A percentile compares a stretch with the other conserved stretches of the same genome.
These are phyloP conservation scores for Fomitopsis schrenkii DNA, from an alignment of 1,284 basidiomycete species.

Conservation along the genomic window DNA sequence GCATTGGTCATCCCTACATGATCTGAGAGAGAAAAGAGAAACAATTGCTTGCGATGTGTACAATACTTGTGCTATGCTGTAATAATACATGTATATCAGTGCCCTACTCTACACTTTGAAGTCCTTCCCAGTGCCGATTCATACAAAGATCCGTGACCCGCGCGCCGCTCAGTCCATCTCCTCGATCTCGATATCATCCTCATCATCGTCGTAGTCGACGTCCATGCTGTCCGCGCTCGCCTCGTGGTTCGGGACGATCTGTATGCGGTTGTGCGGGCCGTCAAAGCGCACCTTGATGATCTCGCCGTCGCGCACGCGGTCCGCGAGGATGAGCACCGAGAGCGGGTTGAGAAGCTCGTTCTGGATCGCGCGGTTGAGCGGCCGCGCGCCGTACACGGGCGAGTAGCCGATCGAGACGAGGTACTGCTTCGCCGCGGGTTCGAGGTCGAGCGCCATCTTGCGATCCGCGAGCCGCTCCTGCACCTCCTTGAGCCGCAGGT, in stretches of 20 bases:
- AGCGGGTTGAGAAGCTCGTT: conserved; percentile 92
- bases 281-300: conserved; percentile 78
- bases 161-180: conserved; percentile 63
- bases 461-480: conserved; percentile 69
- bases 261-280: conserved; percentile 76
- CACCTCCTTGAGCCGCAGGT: conserved; percentile 69
- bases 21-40: not conserved
- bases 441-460: conserved; percentile 79
- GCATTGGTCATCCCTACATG: not conserved
- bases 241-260: conserved; percentile 85
- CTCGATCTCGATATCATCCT: conserved; percentile 63
- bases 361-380: conserved; percentile 90
- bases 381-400: conserved; percentile 84
- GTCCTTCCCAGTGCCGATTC: not conserved
- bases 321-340: conserved; percentile 83
- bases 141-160: not conserved
- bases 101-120: not conserved
- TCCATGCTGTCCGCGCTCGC: conserved; percentile 58
- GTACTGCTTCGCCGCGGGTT: conserved; percentile 78
- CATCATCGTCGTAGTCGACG: conserved; percentile 45
- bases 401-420: conserved; percentile 86
- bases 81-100: not conserved
- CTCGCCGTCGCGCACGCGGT: conserved; percentile 82
- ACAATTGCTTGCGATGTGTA: not conserved
- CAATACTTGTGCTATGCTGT: conserved; percentile 1